Base-by-base conservation (phyloP, 352 stramenopile genomes). In the Phytophthora fragariaefolia region DNA sequence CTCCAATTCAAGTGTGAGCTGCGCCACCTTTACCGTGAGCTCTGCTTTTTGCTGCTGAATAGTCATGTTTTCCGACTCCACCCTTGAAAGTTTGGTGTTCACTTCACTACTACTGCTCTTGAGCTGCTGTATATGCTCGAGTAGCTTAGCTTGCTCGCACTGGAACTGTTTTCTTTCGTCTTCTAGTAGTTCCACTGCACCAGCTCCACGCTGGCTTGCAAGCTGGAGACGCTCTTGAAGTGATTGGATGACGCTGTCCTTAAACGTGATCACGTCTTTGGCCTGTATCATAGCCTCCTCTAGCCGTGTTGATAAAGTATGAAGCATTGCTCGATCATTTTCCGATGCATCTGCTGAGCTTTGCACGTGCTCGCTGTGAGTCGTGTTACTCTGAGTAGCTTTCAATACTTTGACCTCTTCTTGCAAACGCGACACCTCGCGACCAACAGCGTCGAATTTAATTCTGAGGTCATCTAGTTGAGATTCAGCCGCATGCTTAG, bases 201-300 rank as follows among this genome's bases (percentile, higher is more conserved):
- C 71, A 23, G 50, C 57, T 1, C 49, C 49, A 28, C 68, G 60
- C 56, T 80, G 55, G 18, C 60, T 74, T 45, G 47, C 56, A 48
- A 86, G 69, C 23, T 72, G 52, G 1, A 89, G 48, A 20, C 69
- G 64, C n/a, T 55, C 48, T 27, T 92, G 69, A 10, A 92, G 49
- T 5, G 83, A 77, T 27, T 62, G 42, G 58, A 93, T 93, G 10
- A 82, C 65, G 5, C 62, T 43, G 40, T 93, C 82, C 67, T 93
- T 93, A 46, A 80, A 82, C 24, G 78, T 77, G 8, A 93, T 85
- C 22, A 93, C 85, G 28, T 74, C 72, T 53, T 93, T 89, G 7
- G 85, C 81, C 59, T 93, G 76, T 20, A 81, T 26, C 80, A 92
- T 92, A 1, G 84, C 80, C 23, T 75, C 62, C 55, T 91, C 82